These are phyloP conservation scores for Apophysomyces sp. DNA, from an alignment of 371 early-diverging fungal genomes.

Conservation along the genomic window DNA sequence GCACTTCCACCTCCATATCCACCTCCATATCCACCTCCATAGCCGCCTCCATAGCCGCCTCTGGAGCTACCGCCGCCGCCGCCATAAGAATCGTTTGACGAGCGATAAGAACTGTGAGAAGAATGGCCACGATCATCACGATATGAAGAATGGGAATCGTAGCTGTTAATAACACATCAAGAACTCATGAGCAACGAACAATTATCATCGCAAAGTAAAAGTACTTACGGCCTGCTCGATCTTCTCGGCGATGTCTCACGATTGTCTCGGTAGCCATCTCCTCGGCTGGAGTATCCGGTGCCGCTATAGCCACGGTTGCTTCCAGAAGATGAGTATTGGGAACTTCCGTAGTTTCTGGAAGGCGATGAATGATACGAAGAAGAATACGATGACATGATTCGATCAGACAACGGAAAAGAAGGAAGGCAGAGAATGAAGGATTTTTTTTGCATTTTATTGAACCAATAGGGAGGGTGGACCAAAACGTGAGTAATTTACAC, in stretches of 20 bases:
- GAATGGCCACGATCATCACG: conserved; percentile 49
- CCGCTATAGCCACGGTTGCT: conserved; percentile 13
- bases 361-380: conserved; percentile 15
- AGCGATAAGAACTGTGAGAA: conserved; percentile 34
- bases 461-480: too few species aligned
- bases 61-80: conserved; percentile 7
- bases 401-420: conserved; percentile 2
- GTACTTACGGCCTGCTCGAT: conserved; percentile 37
- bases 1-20: conserved; percentile 25
- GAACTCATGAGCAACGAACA: not conserved
- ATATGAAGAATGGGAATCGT: conserved; percentile 36
- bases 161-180: conserved; percentile 19
- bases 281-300: conserved; percentile 5
- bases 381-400: conserved; percentile 17
- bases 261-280: conserved; percentile 31
- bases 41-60: conserved; percentile 23
- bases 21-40: conserved; percentile 23
- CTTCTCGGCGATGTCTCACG: conserved; percentile 39
- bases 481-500: too few species aligned
- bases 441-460: not conserved
- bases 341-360: conserved; percentile 8
- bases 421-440: not conserved
- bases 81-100: conserved; percentile 18
- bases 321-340: conserved; percentile 13
- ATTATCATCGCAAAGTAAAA: not conserved